A percentile compares a stretch with the other conserved stretches of the same genome.
Conservation (phyloP, 495 filamentous ascomycete genomes). For the Tuber umbilicatum region DNA sequence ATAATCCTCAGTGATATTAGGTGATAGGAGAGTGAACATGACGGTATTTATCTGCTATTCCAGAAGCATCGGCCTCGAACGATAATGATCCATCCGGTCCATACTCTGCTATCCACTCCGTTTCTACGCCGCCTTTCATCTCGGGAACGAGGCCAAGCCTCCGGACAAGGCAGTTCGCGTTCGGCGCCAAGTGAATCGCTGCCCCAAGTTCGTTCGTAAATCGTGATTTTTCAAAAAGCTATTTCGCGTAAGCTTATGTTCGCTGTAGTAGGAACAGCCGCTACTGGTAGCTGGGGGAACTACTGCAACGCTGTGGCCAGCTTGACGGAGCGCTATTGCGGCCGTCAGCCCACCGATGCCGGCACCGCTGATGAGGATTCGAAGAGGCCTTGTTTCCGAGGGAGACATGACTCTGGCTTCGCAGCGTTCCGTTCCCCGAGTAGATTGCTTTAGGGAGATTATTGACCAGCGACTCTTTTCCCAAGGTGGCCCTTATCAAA, state of each 20-base stretch:
- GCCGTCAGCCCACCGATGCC: slow-evolving; percentile 53
- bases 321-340: slow-evolving; percentile 50
- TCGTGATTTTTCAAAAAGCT: slow-evolving; percentile 53
- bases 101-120: slow-evolving; percentile 13
- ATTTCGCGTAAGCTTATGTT: slow-evolving; percentile 4
- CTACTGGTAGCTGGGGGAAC: background rate
- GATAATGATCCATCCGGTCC: slow-evolving; percentile 9
- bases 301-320: slow-evolving; percentile 53
- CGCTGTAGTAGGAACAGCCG: background rate
- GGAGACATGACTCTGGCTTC: slow-evolving; percentile 4
- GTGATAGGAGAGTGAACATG: slow-evolving; percentile 10
- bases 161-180: slow-evolving; percentile 49
- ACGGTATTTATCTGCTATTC: background rate
- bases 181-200: slow-evolving; percentile 52
- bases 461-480: background rate
- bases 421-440: background rate
- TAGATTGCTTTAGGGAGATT: background rate
- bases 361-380: slow-evolving; percentile 52
- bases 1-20: background rate
- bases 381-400: slow-evolving; percentile 32
- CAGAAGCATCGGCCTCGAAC: slow-evolving; percentile 29
- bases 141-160: slow-evolving; percentile 44
- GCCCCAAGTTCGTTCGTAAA: slow-evolving; percentile 53
- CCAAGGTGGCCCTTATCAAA: background rate
- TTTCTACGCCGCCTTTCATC: slow-evolving; percentile 11